Conservation (phyloP, 139 green algal species). For the Chlorella sp. region DNA sequence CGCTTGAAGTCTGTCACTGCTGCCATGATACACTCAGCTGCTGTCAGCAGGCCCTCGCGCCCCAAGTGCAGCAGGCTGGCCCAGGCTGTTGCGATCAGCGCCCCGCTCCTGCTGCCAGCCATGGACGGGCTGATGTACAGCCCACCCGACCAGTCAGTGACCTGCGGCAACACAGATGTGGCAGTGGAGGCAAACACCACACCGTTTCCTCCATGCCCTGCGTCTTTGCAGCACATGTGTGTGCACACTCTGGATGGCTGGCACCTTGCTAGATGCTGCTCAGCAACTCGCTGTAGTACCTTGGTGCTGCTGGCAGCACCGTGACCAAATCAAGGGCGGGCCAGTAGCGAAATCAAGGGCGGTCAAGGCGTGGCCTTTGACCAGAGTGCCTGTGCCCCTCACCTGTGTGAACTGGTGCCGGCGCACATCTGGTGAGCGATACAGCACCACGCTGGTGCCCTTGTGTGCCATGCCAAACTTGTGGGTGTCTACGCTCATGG, state of each 20-base stretch:
- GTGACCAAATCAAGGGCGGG: not conserved
- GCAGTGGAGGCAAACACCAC: not conserved
- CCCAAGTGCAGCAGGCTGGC: constrained; percentile 77
- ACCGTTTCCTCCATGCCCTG: too few species aligned
- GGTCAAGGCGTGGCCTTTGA: not conserved
- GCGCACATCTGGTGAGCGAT: constrained; percentile 58
- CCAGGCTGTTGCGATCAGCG: constrained; percentile 92
- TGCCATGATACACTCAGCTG: constrained; percentile 44
- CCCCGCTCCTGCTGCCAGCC: constrained; percentile 73
- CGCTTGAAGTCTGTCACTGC: too few species aligned
- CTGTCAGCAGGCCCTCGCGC: constrained; percentile 54
- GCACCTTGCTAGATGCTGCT: not conserved
- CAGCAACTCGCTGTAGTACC: not conserved
- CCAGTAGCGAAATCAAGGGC: not conserved
- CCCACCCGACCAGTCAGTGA: constrained; percentile 91
- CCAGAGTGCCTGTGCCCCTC: not conserved
- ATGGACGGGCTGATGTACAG: constrained; percentile 87
- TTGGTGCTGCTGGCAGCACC: not conserved
- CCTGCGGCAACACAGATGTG: constrained; percentile 32
- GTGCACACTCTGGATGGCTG: not conserved
- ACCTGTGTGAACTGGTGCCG: not conserved
- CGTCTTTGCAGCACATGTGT: too few species aligned
- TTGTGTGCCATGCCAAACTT: constrained; percentile 96
- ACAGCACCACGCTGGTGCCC: constrained; percentile 89
- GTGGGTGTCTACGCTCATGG: constrained; percentile 92